Percentiles rank a stretch among this genome's conserved stretches.
Conservation (phyloP, 768 basidiomycete species). For the Mycena haematopus region DNA sequence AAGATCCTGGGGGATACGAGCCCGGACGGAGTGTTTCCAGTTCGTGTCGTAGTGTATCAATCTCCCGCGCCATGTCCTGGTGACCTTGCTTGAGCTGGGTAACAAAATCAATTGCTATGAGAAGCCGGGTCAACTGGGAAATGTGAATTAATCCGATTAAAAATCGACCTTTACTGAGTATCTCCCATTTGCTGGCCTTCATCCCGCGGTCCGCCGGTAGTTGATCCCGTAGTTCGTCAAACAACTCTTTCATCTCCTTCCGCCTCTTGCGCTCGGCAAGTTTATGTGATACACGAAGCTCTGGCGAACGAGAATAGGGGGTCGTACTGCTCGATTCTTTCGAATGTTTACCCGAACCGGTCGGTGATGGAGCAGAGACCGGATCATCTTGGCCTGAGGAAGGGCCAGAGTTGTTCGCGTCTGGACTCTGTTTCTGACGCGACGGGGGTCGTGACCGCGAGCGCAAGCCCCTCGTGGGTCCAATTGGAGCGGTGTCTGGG, state of each 20-base stretch:
- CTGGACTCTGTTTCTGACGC: constrained; percentile 55
- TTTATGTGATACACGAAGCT: constrained; percentile 94
- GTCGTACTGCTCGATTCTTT: constrained; percentile 64
- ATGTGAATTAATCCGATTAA: constrained; percentile 7
- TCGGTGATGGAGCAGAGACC: constrained; percentile 44
- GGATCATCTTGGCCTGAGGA: constrained; percentile 54
- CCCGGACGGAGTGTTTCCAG: constrained; percentile 69
- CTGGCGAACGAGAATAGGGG: constrained; percentile 95
- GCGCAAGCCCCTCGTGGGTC: constrained; percentile 58
- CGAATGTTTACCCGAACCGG: constrained; percentile 41
- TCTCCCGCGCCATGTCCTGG: constrained; percentile 78
- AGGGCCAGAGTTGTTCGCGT: constrained; percentile 48
- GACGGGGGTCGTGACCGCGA: constrained; percentile 77
- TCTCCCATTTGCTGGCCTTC: constrained; percentile 99
- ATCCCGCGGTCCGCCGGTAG: constrained; percentile 91
- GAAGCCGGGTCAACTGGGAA: constrained; percentile 21
- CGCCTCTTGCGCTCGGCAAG: constrained; percentile 95
- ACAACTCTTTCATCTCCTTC: constrained; percentile 99
- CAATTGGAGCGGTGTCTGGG: constrained; percentile 58
- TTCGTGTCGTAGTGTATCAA: constrained; percentile 81
- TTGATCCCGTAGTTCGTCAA: constrained; percentile 94
- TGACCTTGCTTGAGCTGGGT: constrained; percentile 76
- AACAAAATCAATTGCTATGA: constrained; percentile 87
- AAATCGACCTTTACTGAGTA: constrained; percentile 87
- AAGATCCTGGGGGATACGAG: constrained; percentile 51